These are phyloP conservation scores for Volutella citrinella DNA, from an alignment of 2,329 filamentous ascomycete genomes.

Conservation along the genomic window DNA sequence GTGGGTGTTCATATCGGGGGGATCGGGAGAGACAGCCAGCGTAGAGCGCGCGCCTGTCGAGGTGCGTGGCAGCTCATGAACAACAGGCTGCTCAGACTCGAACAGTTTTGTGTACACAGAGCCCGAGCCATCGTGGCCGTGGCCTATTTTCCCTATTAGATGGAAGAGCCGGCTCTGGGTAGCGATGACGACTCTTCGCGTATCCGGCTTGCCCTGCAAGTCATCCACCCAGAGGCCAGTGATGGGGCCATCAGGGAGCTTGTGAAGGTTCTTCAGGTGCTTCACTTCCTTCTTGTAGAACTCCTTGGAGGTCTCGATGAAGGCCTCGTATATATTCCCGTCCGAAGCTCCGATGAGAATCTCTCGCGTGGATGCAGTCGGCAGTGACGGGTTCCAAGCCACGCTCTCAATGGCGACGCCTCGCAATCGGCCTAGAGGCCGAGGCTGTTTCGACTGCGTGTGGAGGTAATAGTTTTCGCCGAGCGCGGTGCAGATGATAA, in stretches of 20 bases:
- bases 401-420: conserved; percentile 85
- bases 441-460: conserved; percentile 86
- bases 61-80: conserved; percentile 65
- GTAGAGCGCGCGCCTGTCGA: conserved; percentile 58
- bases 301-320: conserved; percentile 89
- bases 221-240: conserved; percentile 83
- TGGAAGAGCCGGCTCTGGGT: conserved; percentile 78
- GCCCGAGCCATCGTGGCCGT: conserved; percentile 73
- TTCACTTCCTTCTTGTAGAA: conserved; percentile 95
- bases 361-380: conserved; percentile 90
- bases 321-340: conserved; percentile 91
- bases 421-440: conserved; percentile 76
- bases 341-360: conserved; percentile 91
- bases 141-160: conserved; percentile 73
- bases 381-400: conserved; percentile 91
- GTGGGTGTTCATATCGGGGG: conserved; percentile 49
- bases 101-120: conserved; percentile 88
- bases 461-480: conserved; percentile 98
- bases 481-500: conserved; percentile 85
- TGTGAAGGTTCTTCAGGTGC: conserved; percentile 81
- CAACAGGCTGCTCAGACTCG: conserved; percentile 75
- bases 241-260: conserved; percentile 76
- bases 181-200: conserved; percentile 74
- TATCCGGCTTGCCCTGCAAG: conserved; percentile 64
- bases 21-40: conserved; percentile 75